Evolutionary conservation across 495 filamentous ascomycete genomes (phyloP), one percentile per base, ranked within the genome.

Genomic region (Entonaema liquescens): DNA sequence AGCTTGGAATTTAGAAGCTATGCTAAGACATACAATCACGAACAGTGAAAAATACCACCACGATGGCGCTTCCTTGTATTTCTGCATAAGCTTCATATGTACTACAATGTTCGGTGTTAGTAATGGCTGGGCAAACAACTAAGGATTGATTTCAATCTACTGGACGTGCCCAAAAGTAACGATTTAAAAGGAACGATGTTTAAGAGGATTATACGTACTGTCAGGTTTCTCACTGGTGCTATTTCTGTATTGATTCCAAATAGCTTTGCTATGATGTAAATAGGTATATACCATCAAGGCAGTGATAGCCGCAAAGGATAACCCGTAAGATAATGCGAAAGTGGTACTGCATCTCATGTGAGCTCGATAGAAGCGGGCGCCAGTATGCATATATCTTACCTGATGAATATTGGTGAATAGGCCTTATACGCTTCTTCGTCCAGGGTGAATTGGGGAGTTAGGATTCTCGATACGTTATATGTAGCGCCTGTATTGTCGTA

Each of bases 271-370:
- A 66, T 92, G 85, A 71, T 90, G 87, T 26, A 93, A 77, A 36
- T 83, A 87, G 4, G 88, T 87, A 66, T 92, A 87, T 5, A 91
- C 84, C 49, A 93, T 82, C 31, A 92, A 83, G 0, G 88, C 87
- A 0, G 88, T 82, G 36, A 92, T 86, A 33, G 90, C 87, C 15
- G 91, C 91, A 70, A 93, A 93, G 0, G 89, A 90, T 1, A 93
- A 79, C 0, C 90, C 90, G 62, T 92, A 93, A 0, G 87, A 84
- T 54, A 90, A 76, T 54, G 87, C 83, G 68, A 89, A 91, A 0
- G 87, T 86, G 26, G 88, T 89, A 64, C 83, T 84, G 52, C 29
- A 54, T 59, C 0, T 28, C 36, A 21, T 44, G 53, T 79, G 8
- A 79, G 72, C 57, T 66, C 50, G 3, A 54, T 26, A 35, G 5